Evolutionary conservation across 768 basidiomycete genomes (phyloP), one percentile per base, ranked within the genome.

Genomic region (Sporobolomyces phaffii): DNA sequence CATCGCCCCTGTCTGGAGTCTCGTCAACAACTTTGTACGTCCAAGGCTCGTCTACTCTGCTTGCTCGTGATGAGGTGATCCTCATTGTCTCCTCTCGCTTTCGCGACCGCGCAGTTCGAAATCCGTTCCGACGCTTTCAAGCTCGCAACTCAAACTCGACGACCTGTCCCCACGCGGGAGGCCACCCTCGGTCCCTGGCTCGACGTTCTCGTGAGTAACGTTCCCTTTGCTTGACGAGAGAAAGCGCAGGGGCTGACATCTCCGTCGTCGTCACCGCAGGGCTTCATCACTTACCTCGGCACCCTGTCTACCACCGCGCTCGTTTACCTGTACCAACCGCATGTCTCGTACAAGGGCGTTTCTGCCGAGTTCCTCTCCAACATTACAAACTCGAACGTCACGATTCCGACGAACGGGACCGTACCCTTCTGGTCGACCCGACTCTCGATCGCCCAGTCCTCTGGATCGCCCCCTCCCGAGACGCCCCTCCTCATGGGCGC

Each of bases 131-230:
- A 99, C 75, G 96, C 96, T 7, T 88, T 94, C 82, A 97, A 98
- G 81, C 88, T 99, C 76, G 85, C 87, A 6, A 85, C 85, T 7
- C 91, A 94, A 74, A 82, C 84, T 58, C 82, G 91, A 22, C 84
- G 91, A 29, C 91, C 94, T 3, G 83, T 94, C 40, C 92, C 93
- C 0, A 78, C 81, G n/a, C 85, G 94, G 26, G 87, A 88, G 4
- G 91, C 93, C 73, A 87, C 88, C 15, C 91, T 98, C 65, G 94
- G 94, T 0, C 89, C 91, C 0, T 99, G 94, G 94, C 84, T 97
- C 47, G 87, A 93, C 57, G 84, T 86, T 17, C 81, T 99, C 65
- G 84, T 87, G 9, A 52, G 78, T 76, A 38, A n/a, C 44, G 2
- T 33, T 29, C n/a, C 26, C 65, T 61, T 40, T 40, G 15, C 20